A percentile compares a stretch with the other conserved stretches of the same genome.
Conservation (phyloP, 345 rosid genomes). For the Linum lewisii region DNA sequence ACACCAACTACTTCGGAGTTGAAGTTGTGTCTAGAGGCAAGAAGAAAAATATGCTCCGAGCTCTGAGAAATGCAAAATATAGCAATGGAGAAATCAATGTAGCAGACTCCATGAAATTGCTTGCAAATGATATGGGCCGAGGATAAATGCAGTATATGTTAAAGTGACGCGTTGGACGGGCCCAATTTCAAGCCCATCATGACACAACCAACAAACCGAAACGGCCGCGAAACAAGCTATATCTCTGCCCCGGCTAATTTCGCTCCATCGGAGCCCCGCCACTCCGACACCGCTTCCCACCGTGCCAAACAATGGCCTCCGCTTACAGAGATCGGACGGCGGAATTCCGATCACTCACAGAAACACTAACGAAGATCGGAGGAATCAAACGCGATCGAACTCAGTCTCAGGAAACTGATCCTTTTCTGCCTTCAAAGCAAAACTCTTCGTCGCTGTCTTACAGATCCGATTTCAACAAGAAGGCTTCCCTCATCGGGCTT, state of each 20-base stretch:
- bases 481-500: constrained; percentile 54
- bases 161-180: not conserved
- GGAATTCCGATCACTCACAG: constrained; percentile 66
- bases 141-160: too few species aligned
- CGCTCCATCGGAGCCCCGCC: not conserved
- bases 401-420: constrained; percentile 14
- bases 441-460: constrained; percentile 26
- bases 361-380: constrained; percentile 62
- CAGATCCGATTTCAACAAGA: constrained; percentile 78
- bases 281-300: not conserved
- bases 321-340: constrained; percentile 67
- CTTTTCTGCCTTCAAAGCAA: constrained; percentile 19
- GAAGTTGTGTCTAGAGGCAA: too few species aligned
- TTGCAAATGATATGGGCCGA: not conserved
- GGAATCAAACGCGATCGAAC: constrained; percentile 27
- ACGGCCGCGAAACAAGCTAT: not conserved
- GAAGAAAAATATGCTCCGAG: too few species aligned
- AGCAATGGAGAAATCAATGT: too few species aligned
- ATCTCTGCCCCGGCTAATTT: constrained; percentile 2
- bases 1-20: too few species aligned
- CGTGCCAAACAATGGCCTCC: constrained; percentile 32
- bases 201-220: not conserved
- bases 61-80: too few species aligned
- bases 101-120: not conserved
- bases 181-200: not conserved